phyloP scores from a whole-genome alignment of 441 rosid species.

The Euphorbia celastroides region DNA sequence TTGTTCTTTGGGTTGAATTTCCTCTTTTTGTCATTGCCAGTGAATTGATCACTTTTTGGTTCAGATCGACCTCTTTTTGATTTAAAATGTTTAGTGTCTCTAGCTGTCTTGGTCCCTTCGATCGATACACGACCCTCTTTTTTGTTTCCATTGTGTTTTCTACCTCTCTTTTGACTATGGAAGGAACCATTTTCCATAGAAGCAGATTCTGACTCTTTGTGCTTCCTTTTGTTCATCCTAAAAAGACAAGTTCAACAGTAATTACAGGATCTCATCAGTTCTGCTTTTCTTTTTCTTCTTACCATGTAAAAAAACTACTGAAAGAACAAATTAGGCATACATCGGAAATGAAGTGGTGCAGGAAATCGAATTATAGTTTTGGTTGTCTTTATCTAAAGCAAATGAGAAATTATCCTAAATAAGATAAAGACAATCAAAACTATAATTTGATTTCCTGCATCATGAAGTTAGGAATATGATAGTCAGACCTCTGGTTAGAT shows the following conservation, averaged over 20 bases:
- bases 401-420: too few species aligned
- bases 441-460: too few species aligned
- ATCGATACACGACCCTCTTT: conserved; percentile 6
- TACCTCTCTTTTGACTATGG: conserved; percentile 32
- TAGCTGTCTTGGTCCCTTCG: conserved; percentile 19
- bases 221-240: conserved; percentile 33
- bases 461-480: not conserved
- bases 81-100: conserved; percentile 14
- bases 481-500: conserved; percentile 30
- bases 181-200: conserved; percentile 13
- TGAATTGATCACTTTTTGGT: too few species aligned
- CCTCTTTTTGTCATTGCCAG: conserved; percentile 17
- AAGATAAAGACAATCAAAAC: too few species aligned
- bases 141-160: conserved; percentile 19
- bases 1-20: conserved; percentile 14
- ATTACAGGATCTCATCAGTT: not conserved
- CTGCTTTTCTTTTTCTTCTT: not conserved
- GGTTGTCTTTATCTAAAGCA: too few species aligned
- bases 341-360: too few species aligned
- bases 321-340: not conserved
- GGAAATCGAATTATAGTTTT: too few species aligned
- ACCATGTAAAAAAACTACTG: not conserved
- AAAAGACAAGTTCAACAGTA: conserved; percentile 1
- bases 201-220: conserved; percentile 10
- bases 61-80: conserved; percentile 14